Conservation (phyloP, 2,329 filamentous ascomycete genomes). For the Thielaviopsis euricoi region DNA sequence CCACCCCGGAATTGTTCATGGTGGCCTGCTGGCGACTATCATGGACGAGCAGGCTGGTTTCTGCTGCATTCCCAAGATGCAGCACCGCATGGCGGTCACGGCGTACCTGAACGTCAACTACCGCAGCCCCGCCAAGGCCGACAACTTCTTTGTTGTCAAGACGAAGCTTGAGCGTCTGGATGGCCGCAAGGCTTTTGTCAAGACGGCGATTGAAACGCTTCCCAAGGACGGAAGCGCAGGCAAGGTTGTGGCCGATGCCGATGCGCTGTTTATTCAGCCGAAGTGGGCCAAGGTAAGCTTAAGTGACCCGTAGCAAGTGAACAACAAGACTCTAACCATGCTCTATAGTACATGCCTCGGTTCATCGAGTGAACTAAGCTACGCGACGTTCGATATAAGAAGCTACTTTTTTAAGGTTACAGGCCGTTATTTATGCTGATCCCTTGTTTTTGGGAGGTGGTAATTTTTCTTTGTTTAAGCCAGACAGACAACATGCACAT, state of each 20-base stretch:
- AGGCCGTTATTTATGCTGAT: not conserved
- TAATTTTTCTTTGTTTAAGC: not conserved
- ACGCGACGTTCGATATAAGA: not conserved
- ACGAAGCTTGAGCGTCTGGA: constrained; percentile 74
- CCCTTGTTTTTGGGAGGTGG: not conserved
- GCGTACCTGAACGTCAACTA: constrained; percentile 77
- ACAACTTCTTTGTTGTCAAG: constrained; percentile 58
- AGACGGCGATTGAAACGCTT: constrained; percentile 71
- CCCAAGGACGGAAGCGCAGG: constrained; percentile 40
- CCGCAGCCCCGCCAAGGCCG: constrained; percentile 59
- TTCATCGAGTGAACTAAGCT: constrained; percentile 6
- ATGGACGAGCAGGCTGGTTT: constrained; percentile 79
- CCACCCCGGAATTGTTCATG: constrained; percentile 81
- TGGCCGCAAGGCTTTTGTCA: constrained; percentile 87
- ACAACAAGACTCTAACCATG: constrained; percentile 1
- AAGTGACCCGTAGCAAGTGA: not conserved
- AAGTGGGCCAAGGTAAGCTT: constrained; percentile 57
- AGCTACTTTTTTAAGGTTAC: not conserved
- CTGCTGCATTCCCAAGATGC: constrained; percentile 76
- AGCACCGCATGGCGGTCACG: constrained; percentile 72
- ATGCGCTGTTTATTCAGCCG: constrained; percentile 77
- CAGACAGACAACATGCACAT: not conserved
- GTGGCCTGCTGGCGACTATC: constrained; percentile 75
- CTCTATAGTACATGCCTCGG: constrained; percentile 15
- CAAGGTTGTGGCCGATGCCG: constrained; percentile 63